Evolutionary conservation across 192 early-diverging fungal species (phyloP).

Genomic region (Pilobolus umbonatus): DNA sequence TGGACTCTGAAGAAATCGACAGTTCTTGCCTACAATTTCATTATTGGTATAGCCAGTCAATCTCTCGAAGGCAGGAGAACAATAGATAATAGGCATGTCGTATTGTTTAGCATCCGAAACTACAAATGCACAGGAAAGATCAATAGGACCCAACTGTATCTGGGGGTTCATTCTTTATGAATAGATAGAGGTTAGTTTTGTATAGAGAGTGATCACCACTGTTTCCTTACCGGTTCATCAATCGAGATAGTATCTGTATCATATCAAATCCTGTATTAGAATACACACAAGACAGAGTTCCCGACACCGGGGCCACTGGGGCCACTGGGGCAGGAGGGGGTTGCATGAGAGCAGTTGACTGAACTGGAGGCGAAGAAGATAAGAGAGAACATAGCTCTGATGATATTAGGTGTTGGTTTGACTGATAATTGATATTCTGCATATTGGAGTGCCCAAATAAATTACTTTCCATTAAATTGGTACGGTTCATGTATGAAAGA

Average conservation of each 20-base stretch:
- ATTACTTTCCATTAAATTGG: too few species aligned
- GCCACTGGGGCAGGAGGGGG: too few species aligned
- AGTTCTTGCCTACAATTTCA: constrained; percentile 39
- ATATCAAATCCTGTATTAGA: constrained; percentile 48
- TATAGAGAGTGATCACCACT: not conserved
- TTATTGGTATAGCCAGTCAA: constrained; percentile 42
- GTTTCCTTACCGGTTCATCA: constrained; percentile 5
- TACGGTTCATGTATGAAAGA: too few species aligned
- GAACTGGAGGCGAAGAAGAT: too few species aligned
- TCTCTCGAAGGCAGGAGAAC: constrained; percentile 50
- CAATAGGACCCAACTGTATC: constrained; percentile 53
- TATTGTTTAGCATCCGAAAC: constrained; percentile 36
- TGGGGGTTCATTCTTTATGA: constrained; percentile 49
- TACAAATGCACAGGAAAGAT: constrained; percentile 50
- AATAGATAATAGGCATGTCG: constrained; percentile 56
- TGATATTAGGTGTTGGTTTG: too few species aligned
- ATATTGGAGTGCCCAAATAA: too few species aligned
- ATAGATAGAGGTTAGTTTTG: not conserved
- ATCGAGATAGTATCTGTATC: constrained; percentile 14
- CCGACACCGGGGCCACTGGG: too few species aligned
- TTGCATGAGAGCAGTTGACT: too few species aligned
- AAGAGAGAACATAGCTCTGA: too few species aligned
- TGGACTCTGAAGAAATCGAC: constrained; percentile 38
- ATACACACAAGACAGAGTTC: constrained; percentile 38
- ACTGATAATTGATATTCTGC: too few species aligned